Evolutionary conservation across 2,329 filamentous ascomycete genomes (phyloP).

Genomic region (Amauroascus verrucosus): DNA sequence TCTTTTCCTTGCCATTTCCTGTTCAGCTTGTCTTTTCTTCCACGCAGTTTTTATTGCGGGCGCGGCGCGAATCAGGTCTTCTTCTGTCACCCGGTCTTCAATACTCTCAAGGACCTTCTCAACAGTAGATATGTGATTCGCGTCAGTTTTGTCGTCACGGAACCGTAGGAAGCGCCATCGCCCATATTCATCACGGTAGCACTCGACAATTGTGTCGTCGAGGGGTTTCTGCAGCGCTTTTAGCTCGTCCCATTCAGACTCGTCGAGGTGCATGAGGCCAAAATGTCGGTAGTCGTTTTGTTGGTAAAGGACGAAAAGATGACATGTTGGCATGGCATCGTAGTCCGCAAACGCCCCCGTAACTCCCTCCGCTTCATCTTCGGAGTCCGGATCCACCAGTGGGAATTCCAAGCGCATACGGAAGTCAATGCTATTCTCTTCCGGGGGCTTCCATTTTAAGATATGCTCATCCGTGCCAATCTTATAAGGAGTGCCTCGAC

Average conservation of each 20-base stretch:
- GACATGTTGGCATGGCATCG: constrained; percentile 63
- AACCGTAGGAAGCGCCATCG: constrained; percentile 83
- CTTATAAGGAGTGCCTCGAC: constrained; percentile 72
- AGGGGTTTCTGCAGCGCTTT: constrained; percentile 65
- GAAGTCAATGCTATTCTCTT: constrained; percentile 94
- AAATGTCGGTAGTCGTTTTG: constrained; percentile 56
- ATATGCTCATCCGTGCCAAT: constrained; percentile 89
- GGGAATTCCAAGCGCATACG: constrained; percentile 69
- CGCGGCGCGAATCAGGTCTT: constrained; percentile 63
- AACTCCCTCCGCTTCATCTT: constrained; percentile 57
- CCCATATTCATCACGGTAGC: constrained; percentile 62
- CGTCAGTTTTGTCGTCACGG: constrained; percentile 83
- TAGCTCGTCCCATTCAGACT: constrained; percentile 71
- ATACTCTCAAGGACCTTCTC: constrained; percentile 84
- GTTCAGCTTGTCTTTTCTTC: constrained; percentile 52
- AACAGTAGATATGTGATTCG: constrained; percentile 78
- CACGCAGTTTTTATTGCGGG: constrained; percentile 66
- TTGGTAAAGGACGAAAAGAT: constrained; percentile 61
- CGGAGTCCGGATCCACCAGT: constrained; percentile 54
- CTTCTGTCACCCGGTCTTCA: constrained; percentile 68
- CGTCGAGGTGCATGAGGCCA: constrained; percentile 56
- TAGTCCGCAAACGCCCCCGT: constrained; percentile 62
- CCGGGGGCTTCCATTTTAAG: constrained; percentile 92
- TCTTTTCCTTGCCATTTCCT: constrained; percentile 17
- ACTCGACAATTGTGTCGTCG: constrained; percentile 84